Conservation (phyloP, 441 rosid genomes). For the Populus hybrid region DNA sequence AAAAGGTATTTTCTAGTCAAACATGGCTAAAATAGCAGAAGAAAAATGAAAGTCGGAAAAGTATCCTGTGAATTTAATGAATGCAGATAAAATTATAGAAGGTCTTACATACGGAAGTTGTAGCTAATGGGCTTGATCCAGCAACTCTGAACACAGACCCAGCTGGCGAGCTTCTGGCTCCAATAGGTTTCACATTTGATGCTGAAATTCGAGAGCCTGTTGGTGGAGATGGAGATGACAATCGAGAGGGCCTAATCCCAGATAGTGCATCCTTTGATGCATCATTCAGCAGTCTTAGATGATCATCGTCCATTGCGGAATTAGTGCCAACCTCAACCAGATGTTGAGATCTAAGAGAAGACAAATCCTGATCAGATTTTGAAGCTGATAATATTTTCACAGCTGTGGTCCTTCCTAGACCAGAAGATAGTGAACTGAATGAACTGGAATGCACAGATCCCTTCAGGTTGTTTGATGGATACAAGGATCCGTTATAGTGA, state of each 20-base stretch:
- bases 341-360: constrained; percentile 65
- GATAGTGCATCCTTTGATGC: constrained; percentile 37
- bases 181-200: constrained; percentile 44
- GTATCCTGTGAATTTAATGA: constrained; percentile 1
- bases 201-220: constrained; percentile 42
- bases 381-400: constrained; percentile 51
- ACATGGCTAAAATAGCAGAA: constrained; percentile 17
- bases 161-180: constrained; percentile 39
- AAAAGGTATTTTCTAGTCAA: constrained; percentile 34
- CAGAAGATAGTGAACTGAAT: constrained; percentile 50
- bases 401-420: constrained; percentile 43
- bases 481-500: constrained; percentile 41
- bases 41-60: not conserved
- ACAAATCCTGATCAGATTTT: constrained; percentile 80
- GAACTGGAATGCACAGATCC: constrained; percentile 55
- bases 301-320: constrained; percentile 49
- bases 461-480: constrained; percentile 47
- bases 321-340: constrained; percentile 43
- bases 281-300: constrained; percentile 39
- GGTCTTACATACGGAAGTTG: constrained; percentile 82
- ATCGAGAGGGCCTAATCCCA: constrained; percentile 41
- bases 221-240: constrained; percentile 58
- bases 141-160: constrained; percentile 36
- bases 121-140: constrained; percentile 43
- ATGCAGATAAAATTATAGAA: constrained; percentile 25